phyloP scores from a whole-genome alignment of 768 basidiomycete species.

The Boletellus ananas region DNA sequence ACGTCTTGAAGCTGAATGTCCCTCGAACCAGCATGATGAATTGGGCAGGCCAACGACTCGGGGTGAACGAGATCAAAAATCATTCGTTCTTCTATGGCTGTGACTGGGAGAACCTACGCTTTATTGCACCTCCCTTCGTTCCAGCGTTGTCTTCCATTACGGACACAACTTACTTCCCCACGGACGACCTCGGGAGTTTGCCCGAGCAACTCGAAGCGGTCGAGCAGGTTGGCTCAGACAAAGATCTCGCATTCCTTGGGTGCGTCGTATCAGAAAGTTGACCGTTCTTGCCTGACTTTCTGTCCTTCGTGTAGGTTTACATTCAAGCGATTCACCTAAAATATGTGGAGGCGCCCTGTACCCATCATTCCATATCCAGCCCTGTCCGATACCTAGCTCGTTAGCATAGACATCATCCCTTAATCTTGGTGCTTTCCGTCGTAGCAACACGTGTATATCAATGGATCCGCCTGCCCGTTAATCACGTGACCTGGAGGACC shows the following conservation, averaged over 20 bases:
- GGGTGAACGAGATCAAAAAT: slow-evolving; percentile 81
- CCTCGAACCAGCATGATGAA: slow-evolving; percentile 71
- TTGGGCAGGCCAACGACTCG: slow-evolving; percentile 71
- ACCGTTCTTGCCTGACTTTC: slow-evolving; percentile 1
- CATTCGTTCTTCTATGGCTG: slow-evolving; percentile 96
- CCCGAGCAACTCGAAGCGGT: slow-evolving; percentile 56
- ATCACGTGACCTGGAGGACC: slow-evolving; percentile 18
- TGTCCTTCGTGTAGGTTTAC: slow-evolving; percentile 55
- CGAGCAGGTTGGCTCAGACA: slow-evolving; percentile 61
- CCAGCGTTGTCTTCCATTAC: slow-evolving; percentile 89
- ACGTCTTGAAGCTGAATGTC: slow-evolving; percentile 4
- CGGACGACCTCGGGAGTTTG: slow-evolving; percentile 80
- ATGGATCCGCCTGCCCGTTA: not conserved
- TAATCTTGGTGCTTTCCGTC: slow-evolving; percentile 25
- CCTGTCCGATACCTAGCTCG: slow-evolving; percentile 23
- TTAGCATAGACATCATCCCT: slow-evolving; percentile 27
- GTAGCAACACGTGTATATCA: slow-evolving; percentile 19
- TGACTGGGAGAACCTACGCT: slow-evolving; percentile 87
- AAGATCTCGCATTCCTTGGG: slow-evolving; percentile 67
- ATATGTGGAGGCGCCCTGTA: not conserved
- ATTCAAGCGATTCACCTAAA: slow-evolving; percentile 67
- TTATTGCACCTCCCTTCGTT: slow-evolving; percentile 95
- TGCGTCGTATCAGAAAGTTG: slow-evolving; percentile 27
- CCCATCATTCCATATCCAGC: not conserved
- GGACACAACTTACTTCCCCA: slow-evolving; percentile 96